phyloP scores from a whole-genome alignment of 148 eudicot genomes.

The Cornus florida region DNA sequence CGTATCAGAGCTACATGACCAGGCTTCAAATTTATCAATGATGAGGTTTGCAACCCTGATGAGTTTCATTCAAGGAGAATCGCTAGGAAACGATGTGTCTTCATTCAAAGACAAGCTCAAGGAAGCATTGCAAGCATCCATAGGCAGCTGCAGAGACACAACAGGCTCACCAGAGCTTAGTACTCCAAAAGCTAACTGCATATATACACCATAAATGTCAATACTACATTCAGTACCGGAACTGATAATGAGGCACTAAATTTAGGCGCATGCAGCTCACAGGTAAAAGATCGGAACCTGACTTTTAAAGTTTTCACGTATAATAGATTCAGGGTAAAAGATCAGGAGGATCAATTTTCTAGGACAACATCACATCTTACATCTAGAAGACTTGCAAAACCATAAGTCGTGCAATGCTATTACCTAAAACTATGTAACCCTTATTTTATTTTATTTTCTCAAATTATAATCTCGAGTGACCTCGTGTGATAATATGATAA shows the following conservation, averaged over 20 bases:
- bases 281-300: neutral
- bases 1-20: neutral
- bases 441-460: neutral
- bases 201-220: neutral
- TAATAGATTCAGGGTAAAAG: neutral
- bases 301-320: neutral
- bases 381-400: neutral
- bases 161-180: neutral
- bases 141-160: constrained; percentile 5
- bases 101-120: neutral
- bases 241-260: neutral
- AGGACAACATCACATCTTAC: neutral
- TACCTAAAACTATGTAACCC: neutral
- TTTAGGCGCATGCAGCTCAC: neutral
- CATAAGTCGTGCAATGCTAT: neutral
- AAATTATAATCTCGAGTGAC: neutral
- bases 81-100: neutral
- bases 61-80: neutral
- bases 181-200: neutral
- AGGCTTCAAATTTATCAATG: neutral
- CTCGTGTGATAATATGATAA: neutral
- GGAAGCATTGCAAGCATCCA: neutral
- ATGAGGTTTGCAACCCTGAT: neutral
- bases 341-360: neutral
- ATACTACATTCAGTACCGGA: neutral